These are phyloP conservation scores for Xylaria intraflava DNA, from an alignment of 495 filamentous ascomycete species.

Conservation along the genomic window DNA sequence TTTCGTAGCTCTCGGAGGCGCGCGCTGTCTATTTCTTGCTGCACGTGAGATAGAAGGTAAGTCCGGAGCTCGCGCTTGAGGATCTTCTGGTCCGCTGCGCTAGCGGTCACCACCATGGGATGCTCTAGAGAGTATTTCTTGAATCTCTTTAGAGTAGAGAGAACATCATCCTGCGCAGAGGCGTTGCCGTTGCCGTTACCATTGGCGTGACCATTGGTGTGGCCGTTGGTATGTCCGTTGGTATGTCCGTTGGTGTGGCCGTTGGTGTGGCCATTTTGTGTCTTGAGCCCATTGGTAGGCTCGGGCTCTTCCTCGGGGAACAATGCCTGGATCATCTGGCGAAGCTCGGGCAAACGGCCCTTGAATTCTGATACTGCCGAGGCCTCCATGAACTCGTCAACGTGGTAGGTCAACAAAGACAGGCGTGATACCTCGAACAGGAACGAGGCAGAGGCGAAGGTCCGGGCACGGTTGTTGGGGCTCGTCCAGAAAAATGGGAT, in stretches of 20 bases:
- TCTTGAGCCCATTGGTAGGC: background rate
- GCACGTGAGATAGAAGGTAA: constrained; percentile 25
- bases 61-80: constrained; percentile 15
- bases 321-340: background rate
- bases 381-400: constrained; percentile 36
- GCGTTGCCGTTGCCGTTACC: background rate
- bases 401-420: constrained; percentile 33
- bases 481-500: constrained; percentile 34
- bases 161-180: background rate
- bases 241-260: background rate
- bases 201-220: background rate
- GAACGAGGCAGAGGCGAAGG: constrained; percentile 8
- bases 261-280: background rate
- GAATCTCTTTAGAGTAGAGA: constrained; percentile 5
- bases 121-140: constrained; percentile 13
- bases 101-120: background rate
- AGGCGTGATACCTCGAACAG: constrained; percentile 37
- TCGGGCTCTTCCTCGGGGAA: background rate
- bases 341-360: background rate
- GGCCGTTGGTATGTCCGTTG: constrained; percentile 1
- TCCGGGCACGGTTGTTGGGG: constrained; percentile 17
- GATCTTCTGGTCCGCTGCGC: background rate
- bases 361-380: constrained; percentile 17
- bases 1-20: constrained; percentile 6
- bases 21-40: constrained; percentile 21